phyloP scores from a whole-genome alignment of 345 rosid species.

The Erucastrum elatum region DNA sequence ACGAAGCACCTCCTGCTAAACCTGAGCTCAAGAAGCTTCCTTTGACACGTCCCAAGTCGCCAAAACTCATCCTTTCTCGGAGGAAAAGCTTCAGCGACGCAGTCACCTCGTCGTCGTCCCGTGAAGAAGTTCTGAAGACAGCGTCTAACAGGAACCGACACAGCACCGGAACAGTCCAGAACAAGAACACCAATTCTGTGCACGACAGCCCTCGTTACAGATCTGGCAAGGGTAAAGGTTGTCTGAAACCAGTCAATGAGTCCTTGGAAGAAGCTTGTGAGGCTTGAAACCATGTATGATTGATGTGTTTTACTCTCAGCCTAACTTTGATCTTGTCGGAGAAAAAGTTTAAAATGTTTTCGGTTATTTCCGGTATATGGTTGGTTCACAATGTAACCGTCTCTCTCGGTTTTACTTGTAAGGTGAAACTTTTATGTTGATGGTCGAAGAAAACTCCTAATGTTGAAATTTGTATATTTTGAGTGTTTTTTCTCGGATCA shows the following conservation, averaged over 20 bases:
- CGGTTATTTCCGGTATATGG: conserved; percentile 35
- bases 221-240: conserved; percentile 46
- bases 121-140: conserved; percentile 27
- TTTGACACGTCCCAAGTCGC: conserved; percentile 77
- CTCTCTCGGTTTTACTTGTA: conserved; percentile 24
- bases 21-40: conserved; percentile 84
- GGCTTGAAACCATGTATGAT: conserved; percentile 22
- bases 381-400: conserved; percentile 31
- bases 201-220: conserved; percentile 45
- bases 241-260: conserved; percentile 45
- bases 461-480: conserved; percentile 31
- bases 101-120: conserved; percentile 36
- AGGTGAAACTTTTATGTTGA: conserved; percentile 24
- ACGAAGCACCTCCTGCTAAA: conserved; percentile 87
- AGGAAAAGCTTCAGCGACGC: conserved; percentile 70
- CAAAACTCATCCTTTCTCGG: conserved; percentile 51
- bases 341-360: background rate
- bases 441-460: conserved; percentile 23
- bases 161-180: conserved; percentile 49
- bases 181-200: conserved; percentile 22
- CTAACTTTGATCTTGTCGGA: conserved; percentile 31
- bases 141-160: conserved; percentile 33
- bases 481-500: conserved; percentile 2
- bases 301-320: conserved; percentile 20
- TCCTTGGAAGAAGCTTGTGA: conserved; percentile 43